A percentile compares a stretch with the other conserved stretches of the same genome.
phyloP scores from a whole-genome alignment of 495 filamentous ascomycete species.

The Aspergillus coremiiformis region DNA sequence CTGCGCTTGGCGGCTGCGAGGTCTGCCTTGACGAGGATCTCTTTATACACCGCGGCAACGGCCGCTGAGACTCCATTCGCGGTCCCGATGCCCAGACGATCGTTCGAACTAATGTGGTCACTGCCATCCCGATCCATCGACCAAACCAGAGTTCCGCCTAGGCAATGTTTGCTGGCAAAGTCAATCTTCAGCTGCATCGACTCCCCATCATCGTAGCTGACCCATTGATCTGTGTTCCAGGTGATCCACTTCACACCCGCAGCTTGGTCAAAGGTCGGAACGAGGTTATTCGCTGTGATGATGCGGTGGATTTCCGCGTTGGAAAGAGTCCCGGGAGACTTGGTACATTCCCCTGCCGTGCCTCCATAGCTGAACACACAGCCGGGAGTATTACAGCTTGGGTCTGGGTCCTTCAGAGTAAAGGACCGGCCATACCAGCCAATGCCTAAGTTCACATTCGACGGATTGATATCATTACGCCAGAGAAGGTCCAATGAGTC shows the following conservation, averaged over 20 bases:
- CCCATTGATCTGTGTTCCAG: constrained; percentile 5
- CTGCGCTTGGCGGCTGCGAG: not conserved
- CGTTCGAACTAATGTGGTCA: not conserved
- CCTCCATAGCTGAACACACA: not conserved
- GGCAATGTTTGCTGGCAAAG: not conserved
- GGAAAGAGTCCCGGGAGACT: not conserved
- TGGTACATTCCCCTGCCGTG: not conserved
- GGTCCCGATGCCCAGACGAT: not conserved
- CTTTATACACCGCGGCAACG: not conserved
- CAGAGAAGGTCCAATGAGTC: constrained; percentile 32
- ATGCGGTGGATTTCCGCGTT: not conserved
- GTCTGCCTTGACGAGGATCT: not conserved
- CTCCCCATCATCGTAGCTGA: constrained; percentile 3
- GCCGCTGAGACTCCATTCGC: constrained; percentile 1
- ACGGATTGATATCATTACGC: not conserved
- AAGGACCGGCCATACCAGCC: constrained; percentile 3
- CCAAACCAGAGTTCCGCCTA: constrained; percentile 6
- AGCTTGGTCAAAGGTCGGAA: not conserved
- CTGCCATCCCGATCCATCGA: not conserved
- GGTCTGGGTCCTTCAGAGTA: not conserved
- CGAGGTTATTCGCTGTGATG: not conserved
- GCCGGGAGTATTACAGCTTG: not conserved
- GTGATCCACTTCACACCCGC: not conserved
- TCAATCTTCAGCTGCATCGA: constrained; percentile 1
- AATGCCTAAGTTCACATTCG: not conserved